Percentiles rank a stretch among this genome's conserved stretches.
Evolutionary conservation across 208 protist species (phyloP).

Genomic region (Trypanosoma melophagium): DNA sequence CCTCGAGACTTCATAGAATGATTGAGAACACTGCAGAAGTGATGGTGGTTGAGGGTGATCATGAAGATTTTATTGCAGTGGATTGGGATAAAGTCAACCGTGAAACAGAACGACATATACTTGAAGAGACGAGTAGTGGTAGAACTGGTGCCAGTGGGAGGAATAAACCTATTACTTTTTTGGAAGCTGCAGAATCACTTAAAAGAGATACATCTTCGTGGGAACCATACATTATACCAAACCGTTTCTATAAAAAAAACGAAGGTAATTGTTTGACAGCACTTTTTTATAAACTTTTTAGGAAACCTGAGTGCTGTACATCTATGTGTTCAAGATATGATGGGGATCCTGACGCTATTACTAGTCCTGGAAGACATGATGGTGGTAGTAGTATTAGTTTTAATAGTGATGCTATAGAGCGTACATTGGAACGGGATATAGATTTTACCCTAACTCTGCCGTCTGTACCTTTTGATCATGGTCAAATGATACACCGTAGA

Average conservation of each 20-base stretch:
- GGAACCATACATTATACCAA: slow-evolving; percentile 17
- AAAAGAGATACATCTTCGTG: slow-evolving; percentile 25
- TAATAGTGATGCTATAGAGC: not conserved
- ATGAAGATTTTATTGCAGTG: not conserved
- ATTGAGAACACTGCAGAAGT: not conserved
- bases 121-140: not conserved
- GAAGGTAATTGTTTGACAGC: slow-evolving; percentile 5
- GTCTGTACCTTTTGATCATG: slow-evolving; percentile 33
- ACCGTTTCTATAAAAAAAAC: not conserved
- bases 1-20: not conserved
- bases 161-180: slow-evolving; percentile 14
- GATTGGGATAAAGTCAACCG: slow-evolving; percentile 27
- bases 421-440: slow-evolving; percentile 17
- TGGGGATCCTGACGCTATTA: no score
- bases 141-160: not conserved
- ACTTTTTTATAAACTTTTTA: no score
- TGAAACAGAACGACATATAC: slow-evolving; percentile 4
- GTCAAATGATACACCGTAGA: slow-evolving; percentile 38
- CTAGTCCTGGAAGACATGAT: not conserved
- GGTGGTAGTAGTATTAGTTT: not conserved
- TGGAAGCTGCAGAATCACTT: slow-evolving; percentile 17
- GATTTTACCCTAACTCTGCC: slow-evolving; percentile 24
- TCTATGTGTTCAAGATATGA: no score
- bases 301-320: no score
- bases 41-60: not conserved